Base-by-base conservation (phyloP, 345 rosid species). In the Conringia planisiliqua region DNA sequence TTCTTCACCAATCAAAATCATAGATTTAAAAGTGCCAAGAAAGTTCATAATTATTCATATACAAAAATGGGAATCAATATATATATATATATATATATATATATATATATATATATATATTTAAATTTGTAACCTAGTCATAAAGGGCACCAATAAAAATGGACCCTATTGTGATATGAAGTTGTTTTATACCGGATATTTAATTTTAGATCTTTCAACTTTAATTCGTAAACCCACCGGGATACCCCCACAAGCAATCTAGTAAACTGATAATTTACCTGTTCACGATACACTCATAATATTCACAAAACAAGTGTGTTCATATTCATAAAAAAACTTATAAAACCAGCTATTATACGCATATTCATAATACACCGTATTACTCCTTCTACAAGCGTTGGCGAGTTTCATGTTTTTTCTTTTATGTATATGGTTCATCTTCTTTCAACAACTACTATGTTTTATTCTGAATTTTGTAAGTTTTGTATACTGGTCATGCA, bases 121-220 rank as follows among this genome's bases (percentile, higher is more conserved):
- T 62, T 52, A 69, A 43, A 69, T 11, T 62, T 62, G 79, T 55
- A 69, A 76, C 70, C 64, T 76, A 76, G 69, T 44, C 59, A 43
- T 69, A 69, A 69, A 61, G 43, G 18, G 57, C 30, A 76, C 7
- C 59, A 51, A 16, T 67, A 3, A 58, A 22, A 70, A 58, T 70
- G 74, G 74, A 70, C 74, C 74, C 63, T 68, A 54, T 68, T 26
- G 36, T 68, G 58, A 52, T 68, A 52, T 38, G 6, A 54, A 38
- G 16, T 60, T 59, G 35, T 74, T 74, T 58, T 57, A 66, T 44
- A 58, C 8, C 30, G 3, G 17, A 20, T 14, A 46, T 36, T 47
- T 3, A 57, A 57, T n/a, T 43, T 26, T 70, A 14, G 56, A 73
- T 52, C 22, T 20, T 64, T 66, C 72, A 33, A 58, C 33, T 17